Conservation (phyloP, 257 asterid genomes). For the Nicotiana paniculata region DNA sequence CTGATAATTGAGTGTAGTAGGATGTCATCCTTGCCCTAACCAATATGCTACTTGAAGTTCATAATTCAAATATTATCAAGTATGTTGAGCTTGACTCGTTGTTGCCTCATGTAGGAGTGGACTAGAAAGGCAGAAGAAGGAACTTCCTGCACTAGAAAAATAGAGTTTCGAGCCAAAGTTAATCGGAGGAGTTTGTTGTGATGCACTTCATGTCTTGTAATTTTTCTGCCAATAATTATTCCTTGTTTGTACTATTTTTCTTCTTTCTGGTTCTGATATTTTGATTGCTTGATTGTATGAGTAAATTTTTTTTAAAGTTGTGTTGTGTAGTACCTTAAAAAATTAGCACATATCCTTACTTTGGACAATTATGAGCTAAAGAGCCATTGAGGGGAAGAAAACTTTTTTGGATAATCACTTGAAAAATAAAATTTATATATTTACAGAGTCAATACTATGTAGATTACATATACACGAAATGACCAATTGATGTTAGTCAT, state of each 20-base stretch:
- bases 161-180: neutral
- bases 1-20: neutral
- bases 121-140: neutral
- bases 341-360: neutral
- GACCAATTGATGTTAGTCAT: neutral
- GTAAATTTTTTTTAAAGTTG: neutral
- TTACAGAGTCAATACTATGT: neutral
- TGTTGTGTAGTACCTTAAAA: neutral
- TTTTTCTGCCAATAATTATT: neutral
- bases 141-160: neutral
- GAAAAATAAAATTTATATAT: neutral
- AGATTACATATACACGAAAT: neutral
- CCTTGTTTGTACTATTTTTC: neutral
- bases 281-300: neutral
- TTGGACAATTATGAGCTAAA: neutral
- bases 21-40: neutral
- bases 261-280: neutral
- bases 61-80: neutral
- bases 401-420: neutral
- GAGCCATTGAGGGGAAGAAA: neutral
- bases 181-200: neutral
- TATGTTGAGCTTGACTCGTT: neutral
- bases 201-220: neutral
- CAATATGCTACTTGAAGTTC: neutral
- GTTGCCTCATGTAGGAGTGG: neutral